phyloP scores from a whole-genome alignment of 1,284 basidiomycete species.

The Ganoderma boninense region DNA sequence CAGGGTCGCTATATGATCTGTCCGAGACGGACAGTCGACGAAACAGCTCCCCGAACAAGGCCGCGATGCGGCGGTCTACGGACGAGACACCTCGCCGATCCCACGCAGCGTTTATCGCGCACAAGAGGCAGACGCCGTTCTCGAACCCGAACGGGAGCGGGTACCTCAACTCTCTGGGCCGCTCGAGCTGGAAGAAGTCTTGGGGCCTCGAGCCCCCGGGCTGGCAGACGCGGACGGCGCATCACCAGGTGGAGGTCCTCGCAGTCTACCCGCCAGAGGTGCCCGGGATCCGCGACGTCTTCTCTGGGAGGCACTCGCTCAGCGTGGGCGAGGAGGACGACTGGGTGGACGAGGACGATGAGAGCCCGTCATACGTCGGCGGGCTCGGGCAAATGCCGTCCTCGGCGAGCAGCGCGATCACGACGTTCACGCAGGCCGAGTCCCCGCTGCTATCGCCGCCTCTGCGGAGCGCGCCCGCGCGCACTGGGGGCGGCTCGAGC shows the following conservation, averaged over 20 bases:
- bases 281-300: slow-evolving; percentile 75
- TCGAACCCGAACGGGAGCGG: slow-evolving; percentile 57
- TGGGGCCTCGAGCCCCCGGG: slow-evolving; percentile 87
- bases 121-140: slow-evolving; percentile 77
- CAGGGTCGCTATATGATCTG: slow-evolving; percentile 76
- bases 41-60: slow-evolving; percentile 61
- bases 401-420: slow-evolving; percentile 40
- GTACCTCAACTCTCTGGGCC: slow-evolving; percentile 56
- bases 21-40: slow-evolving; percentile 69
- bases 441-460: slow-evolving; percentile 34
- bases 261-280: slow-evolving; percentile 65
- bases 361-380: slow-evolving; percentile 76
- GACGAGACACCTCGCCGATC: slow-evolving; percentile 61
- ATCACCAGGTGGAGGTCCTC: slow-evolving; percentile 77
- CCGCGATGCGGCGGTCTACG: slow-evolving; percentile 48
- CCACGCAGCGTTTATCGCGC: slow-evolving; percentile 69
- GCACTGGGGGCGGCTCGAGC: slow-evolving; percentile 11
- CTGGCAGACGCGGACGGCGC: slow-evolving; percentile 76
- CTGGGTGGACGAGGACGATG: slow-evolving; percentile 87
- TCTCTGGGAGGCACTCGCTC: slow-evolving; percentile 68
- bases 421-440: slow-evolving; percentile 34
- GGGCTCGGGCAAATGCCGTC: slow-evolving; percentile 77
- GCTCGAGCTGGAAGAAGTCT: slow-evolving; percentile 87
- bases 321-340: slow-evolving; percentile 78
- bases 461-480: slow-evolving; percentile 28